Conservation (phyloP, 176 grass and related monocot genomes). For the Zoysia pacifica region DNA sequence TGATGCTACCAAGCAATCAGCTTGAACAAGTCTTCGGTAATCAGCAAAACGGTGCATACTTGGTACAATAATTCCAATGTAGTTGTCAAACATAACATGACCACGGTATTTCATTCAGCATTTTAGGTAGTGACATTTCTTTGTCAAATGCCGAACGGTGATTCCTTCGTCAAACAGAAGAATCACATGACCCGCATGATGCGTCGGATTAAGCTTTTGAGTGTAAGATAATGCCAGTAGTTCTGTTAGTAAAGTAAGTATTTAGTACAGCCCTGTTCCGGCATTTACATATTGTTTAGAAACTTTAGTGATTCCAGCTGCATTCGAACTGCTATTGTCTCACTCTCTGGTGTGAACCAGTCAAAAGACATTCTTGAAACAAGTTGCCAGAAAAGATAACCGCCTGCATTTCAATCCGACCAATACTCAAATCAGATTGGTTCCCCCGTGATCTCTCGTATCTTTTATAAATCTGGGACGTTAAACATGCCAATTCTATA, state of each 20-base stretch:
- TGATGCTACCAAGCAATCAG: neutral
- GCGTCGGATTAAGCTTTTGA: neutral
- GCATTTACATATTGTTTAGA: neutral
- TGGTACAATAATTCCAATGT: constrained; percentile 21
- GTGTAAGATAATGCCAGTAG: constrained; percentile 42
- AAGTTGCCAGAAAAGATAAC: constrained; percentile 22
- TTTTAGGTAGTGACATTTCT: constrained; percentile 8
- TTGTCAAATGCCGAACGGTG: neutral
- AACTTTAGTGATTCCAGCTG: constrained; percentile 40
- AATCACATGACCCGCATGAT: neutral
- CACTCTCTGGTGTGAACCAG: constrained; percentile 32
- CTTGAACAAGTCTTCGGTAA: constrained; percentile 37
- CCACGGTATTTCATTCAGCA: neutral
- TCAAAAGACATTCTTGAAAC: constrained; percentile 38
- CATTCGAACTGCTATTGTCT: constrained; percentile 34
- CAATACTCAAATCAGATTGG: neutral
- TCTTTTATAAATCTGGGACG: neutral
- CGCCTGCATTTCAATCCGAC: neutral
- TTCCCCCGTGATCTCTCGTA: neutral
- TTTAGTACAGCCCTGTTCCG: neutral
- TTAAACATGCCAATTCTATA: neutral
- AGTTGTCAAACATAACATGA: constrained; percentile 19
- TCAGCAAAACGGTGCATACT: neutral
- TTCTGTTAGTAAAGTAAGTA: constrained; percentile 11
- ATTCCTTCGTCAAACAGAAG: constrained; percentile 15